Evolutionary conservation across 352 stramenopile species (phyloP).

Genomic region (Phytophthora citrophthora): DNA sequence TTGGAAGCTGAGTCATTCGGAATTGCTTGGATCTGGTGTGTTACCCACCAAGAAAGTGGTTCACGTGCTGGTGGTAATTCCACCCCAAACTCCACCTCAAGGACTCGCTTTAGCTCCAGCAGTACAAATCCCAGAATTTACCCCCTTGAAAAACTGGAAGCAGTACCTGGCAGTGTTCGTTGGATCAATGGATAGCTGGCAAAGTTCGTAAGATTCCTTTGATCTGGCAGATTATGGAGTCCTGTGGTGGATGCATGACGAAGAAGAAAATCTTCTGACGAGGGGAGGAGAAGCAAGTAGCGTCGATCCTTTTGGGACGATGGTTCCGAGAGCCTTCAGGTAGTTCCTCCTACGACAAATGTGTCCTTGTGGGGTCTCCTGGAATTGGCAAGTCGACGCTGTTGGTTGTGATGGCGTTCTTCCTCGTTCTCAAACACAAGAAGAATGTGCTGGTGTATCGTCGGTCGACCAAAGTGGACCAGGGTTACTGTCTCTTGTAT

Average conservation of each 20-base stretch:
- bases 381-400: constrained; percentile 13
- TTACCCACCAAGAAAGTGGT: neutral
- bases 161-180: neutral
- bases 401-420: no score
- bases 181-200: neutral
- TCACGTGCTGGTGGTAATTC: neutral
- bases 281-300: constrained; percentile 31
- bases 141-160: neutral
- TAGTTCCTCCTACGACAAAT: constrained; percentile 17
- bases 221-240: neutral
- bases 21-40: neutral
- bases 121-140: neutral
- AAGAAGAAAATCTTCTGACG: constrained; percentile 24
- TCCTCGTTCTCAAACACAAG: no score
- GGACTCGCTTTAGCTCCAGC: no score
- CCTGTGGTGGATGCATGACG: constrained; percentile 23
- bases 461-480: no score
- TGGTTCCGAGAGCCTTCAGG: constrained; percentile 8
- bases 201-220: no score
- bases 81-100: no score
- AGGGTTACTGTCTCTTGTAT: no score
- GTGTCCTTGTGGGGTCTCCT: constrained; percentile 28
- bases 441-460: no score
- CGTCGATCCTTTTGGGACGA: constrained; percentile 11
- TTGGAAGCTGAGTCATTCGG: constrained; percentile 2